Conservation (phyloP, 768 basidiomycete genomes). For the Sutorius australiensis region DNA sequence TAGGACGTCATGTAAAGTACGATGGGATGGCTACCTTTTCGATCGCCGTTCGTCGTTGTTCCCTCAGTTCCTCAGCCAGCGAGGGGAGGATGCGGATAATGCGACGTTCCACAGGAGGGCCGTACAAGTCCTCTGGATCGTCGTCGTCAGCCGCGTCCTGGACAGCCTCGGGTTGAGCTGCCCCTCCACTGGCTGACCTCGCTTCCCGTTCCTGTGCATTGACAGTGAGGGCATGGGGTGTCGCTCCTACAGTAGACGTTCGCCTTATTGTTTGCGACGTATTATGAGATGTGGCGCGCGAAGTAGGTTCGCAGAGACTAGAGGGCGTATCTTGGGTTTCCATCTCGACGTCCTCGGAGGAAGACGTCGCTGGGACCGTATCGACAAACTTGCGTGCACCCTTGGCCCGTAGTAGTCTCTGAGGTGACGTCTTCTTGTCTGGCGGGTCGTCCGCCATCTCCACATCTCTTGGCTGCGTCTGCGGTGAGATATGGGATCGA, state of each 20-base stretch:
- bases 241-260: background rate
- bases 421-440: background rate
- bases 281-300: background rate
- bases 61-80: constrained; percentile 23
- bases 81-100: constrained; percentile 27
- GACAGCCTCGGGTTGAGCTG: background rate
- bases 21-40: constrained; percentile 13
- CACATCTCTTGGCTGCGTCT: background rate
- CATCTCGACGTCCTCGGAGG: constrained; percentile 17
- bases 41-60: constrained; percentile 13
- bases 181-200: background rate
- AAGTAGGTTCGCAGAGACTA: background rate
- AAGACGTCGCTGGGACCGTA: background rate
- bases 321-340: background rate
- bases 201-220: background rate
- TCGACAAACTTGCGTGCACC: background rate
- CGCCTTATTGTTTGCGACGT: background rate
- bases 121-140: constrained; percentile 27
- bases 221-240: background rate
- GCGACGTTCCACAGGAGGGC: constrained; percentile 25
- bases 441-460: background rate
- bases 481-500: background rate
- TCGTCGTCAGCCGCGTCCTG: constrained; percentile 9
- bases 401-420: background rate
- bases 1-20: background rate